Conservation (phyloP, 441 rosid species). For the Aleurites moluccanus region DNA sequence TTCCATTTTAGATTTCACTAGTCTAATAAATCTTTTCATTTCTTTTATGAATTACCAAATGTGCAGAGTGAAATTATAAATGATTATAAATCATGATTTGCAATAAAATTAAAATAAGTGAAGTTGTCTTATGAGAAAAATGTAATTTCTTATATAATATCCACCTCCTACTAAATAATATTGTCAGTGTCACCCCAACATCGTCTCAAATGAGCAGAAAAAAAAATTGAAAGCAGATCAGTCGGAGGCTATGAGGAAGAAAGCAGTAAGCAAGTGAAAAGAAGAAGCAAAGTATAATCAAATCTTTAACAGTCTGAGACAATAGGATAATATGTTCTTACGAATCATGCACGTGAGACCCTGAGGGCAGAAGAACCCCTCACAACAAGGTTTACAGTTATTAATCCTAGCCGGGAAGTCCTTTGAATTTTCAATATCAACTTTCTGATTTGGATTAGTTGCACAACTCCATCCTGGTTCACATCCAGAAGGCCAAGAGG, state of each 20-base stretch:
- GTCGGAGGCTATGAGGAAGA: neutral
- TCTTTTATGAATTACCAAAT: neutral
- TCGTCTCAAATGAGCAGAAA: neutral
- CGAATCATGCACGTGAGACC: constrained; percentile 99
- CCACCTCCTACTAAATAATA: neutral
- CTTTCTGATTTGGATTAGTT: constrained; percentile 34
- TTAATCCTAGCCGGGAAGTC: constrained; percentile 60
- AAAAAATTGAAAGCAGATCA: neutral
- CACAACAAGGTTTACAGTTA: constrained; percentile 76
- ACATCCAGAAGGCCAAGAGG: constrained; percentile 83
- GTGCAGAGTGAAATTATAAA: neutral
- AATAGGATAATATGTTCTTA: constrained; percentile 34
- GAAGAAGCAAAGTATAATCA: no score
- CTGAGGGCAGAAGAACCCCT: constrained; percentile 91
- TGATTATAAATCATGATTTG: neutral
- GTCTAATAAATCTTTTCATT: neutral
- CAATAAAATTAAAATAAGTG: neutral
- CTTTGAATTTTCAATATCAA: constrained; percentile 46
- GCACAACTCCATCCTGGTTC: constrained; percentile 98
- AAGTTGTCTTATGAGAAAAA: neutral
- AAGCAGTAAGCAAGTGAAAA: neutral
- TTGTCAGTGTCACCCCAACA: neutral
- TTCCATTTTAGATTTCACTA: neutral
- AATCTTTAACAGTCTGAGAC: neutral
- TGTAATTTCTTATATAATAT: neutral